Evolutionary conservation across 768 basidiomycete genomes (phyloP).

Genomic region (Calvatia gigantea): DNA sequence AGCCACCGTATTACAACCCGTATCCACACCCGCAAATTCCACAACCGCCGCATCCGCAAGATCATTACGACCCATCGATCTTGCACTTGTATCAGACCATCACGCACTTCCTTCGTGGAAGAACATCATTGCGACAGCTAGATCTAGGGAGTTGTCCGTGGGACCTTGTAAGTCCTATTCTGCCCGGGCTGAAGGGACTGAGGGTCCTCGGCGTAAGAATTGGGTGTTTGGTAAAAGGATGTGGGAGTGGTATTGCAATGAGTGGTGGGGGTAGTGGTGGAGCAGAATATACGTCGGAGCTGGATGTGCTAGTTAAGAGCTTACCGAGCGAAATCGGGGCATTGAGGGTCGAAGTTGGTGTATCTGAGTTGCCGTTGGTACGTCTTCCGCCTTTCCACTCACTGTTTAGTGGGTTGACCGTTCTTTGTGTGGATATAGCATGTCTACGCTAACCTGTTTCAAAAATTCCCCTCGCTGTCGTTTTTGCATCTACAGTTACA

Average conservation of each 20-base stretch:
- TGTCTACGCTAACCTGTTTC: conserved; percentile 47
- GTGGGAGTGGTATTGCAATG: not conserved
- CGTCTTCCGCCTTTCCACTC: conserved; percentile 16
- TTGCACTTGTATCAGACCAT: conserved; percentile 47
- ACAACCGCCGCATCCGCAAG: conserved; percentile 9
- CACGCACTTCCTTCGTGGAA: conserved; percentile 46
- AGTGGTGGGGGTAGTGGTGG: not conserved
- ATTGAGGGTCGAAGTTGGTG: conserved; percentile 53
- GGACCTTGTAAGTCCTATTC: conserved; percentile 50
- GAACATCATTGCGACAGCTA: conserved; percentile 47
- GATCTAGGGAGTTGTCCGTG: conserved; percentile 67
- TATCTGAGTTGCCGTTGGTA: conserved; percentile 50
- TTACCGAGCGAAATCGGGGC: conserved; percentile 40
- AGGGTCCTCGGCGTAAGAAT: conserved; percentile 59
- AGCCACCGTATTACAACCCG: not conserved
- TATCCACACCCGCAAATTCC: not conserved
- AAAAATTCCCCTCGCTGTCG: conserved; percentile 44
- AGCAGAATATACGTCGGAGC: not conserved
- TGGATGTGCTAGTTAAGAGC: conserved; percentile 7
- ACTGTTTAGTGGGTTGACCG: not conserved
- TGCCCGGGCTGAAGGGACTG: conserved; percentile 49
- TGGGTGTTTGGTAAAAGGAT: conserved; percentile 18
- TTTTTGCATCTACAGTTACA: conserved; percentile 59
- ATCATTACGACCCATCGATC: conserved; percentile 9
- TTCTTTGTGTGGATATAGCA: conserved; percentile 30